phyloP scores from a whole-genome alignment of 2,329 filamentous ascomycete genomes.

The Hypoxylon sp. region DNA sequence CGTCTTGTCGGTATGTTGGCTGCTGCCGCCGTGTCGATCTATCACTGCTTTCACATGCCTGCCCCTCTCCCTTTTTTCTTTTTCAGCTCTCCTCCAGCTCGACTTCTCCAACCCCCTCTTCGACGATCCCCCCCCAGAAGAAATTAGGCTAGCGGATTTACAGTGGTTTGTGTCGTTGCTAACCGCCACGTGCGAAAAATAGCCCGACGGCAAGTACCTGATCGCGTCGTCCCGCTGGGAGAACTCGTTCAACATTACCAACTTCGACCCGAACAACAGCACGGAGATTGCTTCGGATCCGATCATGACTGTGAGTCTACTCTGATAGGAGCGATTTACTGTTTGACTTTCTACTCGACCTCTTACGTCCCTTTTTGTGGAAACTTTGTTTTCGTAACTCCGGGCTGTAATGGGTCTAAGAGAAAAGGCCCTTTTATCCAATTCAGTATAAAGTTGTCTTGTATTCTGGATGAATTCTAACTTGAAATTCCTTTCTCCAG shows the following conservation, averaged over 20 bases:
- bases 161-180: constrained; percentile 5
- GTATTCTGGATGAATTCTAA: constrained; percentile 1
- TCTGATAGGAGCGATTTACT: background rate
- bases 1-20: constrained; percentile 61
- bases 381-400: no score
- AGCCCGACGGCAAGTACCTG: constrained; percentile 67
- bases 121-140: no score
- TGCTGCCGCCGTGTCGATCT: background rate
- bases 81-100: background rate
- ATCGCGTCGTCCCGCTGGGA: constrained; percentile 74
- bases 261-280: constrained; percentile 54
- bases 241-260: constrained; percentile 57
- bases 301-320: constrained; percentile 56
- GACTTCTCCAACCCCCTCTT: no score
- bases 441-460: no score
- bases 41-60: no score
- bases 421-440: background rate
- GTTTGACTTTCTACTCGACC: background rate
- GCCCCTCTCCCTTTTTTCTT: no score
- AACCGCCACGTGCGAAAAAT: constrained; percentile 43
- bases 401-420: background rate
- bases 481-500: background rate
- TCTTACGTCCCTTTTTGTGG: background rate
- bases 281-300: constrained; percentile 66
- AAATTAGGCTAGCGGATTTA: background rate